Base-by-base conservation (phyloP, 2,329 filamentous ascomycete genomes). In the Cordyceps cicadae region DNA sequence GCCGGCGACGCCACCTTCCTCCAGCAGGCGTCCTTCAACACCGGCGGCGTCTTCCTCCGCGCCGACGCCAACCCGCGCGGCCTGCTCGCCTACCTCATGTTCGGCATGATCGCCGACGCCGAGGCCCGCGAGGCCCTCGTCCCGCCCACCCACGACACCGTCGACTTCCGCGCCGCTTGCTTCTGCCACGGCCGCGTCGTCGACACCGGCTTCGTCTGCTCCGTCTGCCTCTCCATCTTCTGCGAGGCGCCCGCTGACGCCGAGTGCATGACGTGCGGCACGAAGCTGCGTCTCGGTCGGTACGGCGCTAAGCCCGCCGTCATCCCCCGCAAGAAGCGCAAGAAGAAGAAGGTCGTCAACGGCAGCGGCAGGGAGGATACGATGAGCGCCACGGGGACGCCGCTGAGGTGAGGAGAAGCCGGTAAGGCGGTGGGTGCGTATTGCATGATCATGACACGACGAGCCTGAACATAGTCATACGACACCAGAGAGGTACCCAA, bases 141-240 rank as follows among this genome's bases (percentile, higher is more conserved):
- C 48, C 78, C 88, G 5, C 92, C 94, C 0, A 90, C 89, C 8
- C 87, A 90, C 43, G 89, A 92, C 60, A 87, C 88, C 50, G 92
- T 99, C 49, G 95, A 99, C 75, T 99, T 99, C 72, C 86, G 94
- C 49, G 93, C 95, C n/a, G 94, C 94, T 3, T 99, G 94, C 72
- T 99, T 99, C 76, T 99, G 94, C 72, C 94, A 99, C 75, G 83
- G 93, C 55, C 85, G 85, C 41, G 91, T 97, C 21, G 88, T 99
- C 49, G 91, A 97, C 74, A 85, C 92, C 1, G 94, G 92, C 9
- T 99, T 90, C 71, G 93, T 99, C 43, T 99, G 94, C 78, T 96
- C 90, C 63, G 92, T 99, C 67, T 99, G 94, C 70, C 79, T 99
- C 50, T 96, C 90, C 73, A 99, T 96, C 68, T 96, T 96, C 72